phyloP scores from a whole-genome alignment of 2,329 filamentous ascomycete species.

The Paecilomyces niveus region DNA sequence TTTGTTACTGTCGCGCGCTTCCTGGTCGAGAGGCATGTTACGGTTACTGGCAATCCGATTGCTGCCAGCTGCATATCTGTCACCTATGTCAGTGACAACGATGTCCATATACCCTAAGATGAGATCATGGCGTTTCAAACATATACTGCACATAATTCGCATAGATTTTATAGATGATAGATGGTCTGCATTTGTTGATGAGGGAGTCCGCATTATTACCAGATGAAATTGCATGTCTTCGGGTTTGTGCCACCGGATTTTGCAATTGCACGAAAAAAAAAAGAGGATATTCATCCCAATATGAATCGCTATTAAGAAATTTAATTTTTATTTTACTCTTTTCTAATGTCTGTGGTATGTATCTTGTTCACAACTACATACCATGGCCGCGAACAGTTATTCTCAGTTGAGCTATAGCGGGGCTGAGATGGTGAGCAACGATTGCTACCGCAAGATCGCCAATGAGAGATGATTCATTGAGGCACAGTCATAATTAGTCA shows the following conservation, averaged over 20 bases:
- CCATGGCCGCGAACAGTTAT: too few species aligned
- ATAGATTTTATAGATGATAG: neutral
- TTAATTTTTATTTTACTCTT: too few species aligned
- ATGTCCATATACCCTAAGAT: neutral
- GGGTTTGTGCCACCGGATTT: too few species aligned
- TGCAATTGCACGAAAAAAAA: too few species aligned
- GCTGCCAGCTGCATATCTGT: neutral
- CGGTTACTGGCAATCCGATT: neutral
- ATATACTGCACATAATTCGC: neutral
- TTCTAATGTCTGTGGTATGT: too few species aligned
- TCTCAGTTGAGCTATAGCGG: neutral
- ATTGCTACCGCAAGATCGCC: neutral
- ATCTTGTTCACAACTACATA: too few species aligned
- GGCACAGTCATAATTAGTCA: neutral
- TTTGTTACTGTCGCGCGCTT: neutral
- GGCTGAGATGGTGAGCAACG: neutral
- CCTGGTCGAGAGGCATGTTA: neutral
- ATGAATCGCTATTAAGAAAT: too few species aligned
- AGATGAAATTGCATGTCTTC: too few species aligned
- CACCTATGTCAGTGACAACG: neutral
- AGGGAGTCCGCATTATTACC: too few species aligned
- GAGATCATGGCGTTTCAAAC: neutral
- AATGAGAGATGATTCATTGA: neutral
- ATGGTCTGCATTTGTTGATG: neutral
- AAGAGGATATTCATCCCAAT: too few species aligned